Conservation (phyloP, 1,284 basidiomycete species). For the Trametes hirsuta region DNA sequence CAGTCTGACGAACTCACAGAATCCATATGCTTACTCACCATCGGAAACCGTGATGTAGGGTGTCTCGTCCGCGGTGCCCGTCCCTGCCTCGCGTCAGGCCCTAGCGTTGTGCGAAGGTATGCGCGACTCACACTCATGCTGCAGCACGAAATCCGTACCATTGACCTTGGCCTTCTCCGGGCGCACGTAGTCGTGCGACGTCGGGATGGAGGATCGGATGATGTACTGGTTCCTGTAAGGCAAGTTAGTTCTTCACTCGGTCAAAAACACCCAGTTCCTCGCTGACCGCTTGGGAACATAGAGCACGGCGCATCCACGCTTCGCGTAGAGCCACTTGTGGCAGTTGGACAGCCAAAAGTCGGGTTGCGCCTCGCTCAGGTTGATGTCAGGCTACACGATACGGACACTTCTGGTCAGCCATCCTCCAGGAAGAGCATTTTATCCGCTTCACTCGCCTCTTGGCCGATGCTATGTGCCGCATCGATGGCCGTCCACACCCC, state of each 20-base stretch:
- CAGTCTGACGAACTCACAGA: slow-evolving; percentile 5
- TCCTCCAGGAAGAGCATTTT: neutral
- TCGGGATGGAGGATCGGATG: slow-evolving; percentile 78
- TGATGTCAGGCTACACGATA: slow-evolving; percentile 45
- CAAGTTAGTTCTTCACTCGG: neutral
- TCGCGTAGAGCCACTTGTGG: slow-evolving; percentile 85
- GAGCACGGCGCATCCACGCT: slow-evolving; percentile 72
- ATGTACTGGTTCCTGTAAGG: slow-evolving; percentile 72
- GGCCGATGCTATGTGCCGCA: slow-evolving; percentile 83
- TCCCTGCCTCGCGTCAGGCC: slow-evolving; percentile 50
- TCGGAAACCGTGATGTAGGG: slow-evolving; percentile 56
- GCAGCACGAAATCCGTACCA: slow-evolving; percentile 52
- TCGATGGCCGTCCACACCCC: slow-evolving; percentile 79
- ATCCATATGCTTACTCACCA: slow-evolving; percentile 41
- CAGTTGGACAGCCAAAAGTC: slow-evolving; percentile 87
- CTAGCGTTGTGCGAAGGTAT: neutral
- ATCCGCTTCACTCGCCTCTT: slow-evolving; percentile 26
- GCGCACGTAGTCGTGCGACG: slow-evolving; percentile 61
- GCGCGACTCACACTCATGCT: slow-evolving; percentile 58
- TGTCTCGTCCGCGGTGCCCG: slow-evolving; percentile 66
- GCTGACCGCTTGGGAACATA: slow-evolving; percentile 76
- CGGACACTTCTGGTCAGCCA: neutral
- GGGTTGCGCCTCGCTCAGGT: slow-evolving; percentile 60
- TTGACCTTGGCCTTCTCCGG: slow-evolving; percentile 20
- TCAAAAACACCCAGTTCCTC: neutral